These are phyloP conservation scores for Trichophyton mentagrophytes DNA, from an alignment of 2,329 filamentous ascomycete species.

Conservation along the genomic window DNA sequence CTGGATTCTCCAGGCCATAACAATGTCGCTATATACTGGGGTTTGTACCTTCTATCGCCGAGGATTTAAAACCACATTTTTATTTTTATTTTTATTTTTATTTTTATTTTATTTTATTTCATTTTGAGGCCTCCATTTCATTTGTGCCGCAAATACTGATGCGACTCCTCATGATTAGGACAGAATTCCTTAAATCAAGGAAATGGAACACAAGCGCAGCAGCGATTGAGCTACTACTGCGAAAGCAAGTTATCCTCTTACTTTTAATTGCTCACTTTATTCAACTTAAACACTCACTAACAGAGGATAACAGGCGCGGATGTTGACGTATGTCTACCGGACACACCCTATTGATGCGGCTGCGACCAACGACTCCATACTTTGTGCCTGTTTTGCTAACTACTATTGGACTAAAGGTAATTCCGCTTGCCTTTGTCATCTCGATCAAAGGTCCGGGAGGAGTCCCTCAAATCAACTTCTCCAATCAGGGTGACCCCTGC, in stretches of 20 bases:
- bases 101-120: no score
- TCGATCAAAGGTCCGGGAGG: constrained; percentile 40
- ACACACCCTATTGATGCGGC: no score
- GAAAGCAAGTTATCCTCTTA: constrained; percentile 3
- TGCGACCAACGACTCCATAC: neutral
- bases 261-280: neutral
- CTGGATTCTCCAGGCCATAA: constrained; percentile 34
- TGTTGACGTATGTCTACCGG: constrained; percentile 22
- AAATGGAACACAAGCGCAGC: constrained; percentile 8
- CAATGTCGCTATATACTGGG: constrained; percentile 58
- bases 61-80: no score
- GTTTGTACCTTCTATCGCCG: constrained; percentile 17
- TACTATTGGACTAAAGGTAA: constrained; percentile 34
- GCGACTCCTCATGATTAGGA: constrained; percentile 10
- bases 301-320: constrained; percentile 1
- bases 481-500: constrained; percentile 51
- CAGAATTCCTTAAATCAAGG: constrained; percentile 46
- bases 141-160: neutral
- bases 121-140: neutral
- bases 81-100: neutral
- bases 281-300: neutral
- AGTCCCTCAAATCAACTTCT: constrained; percentile 43
- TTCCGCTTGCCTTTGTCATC: constrained; percentile 52
- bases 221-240: constrained; percentile 9
- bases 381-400: neutral